These are phyloP conservation scores for Leccinum barrowsii DNA, from an alignment of 768 basidiomycete genomes.

Conservation along the genomic window DNA sequence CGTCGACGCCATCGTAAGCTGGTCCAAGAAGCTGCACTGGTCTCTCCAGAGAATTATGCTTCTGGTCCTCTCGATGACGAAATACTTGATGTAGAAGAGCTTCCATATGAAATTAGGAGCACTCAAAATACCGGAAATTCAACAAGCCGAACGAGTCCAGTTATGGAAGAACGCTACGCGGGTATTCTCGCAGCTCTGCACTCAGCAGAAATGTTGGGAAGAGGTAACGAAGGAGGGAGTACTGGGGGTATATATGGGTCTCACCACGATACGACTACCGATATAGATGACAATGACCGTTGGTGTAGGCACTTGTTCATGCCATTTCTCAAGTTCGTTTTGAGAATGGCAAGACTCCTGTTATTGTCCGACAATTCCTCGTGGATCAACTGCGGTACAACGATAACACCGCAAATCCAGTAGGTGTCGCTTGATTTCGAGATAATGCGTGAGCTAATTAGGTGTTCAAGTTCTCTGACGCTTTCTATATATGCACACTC, in stretches of 20 bases:
- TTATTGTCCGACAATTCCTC: conserved; percentile 81
- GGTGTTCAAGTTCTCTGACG: conserved; percentile 74
- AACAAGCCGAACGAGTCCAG: not conserved
- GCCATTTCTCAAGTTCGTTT: conserved; percentile 86
- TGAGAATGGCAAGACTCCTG: conserved; percentile 80
- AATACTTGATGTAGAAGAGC: conserved; percentile 14
- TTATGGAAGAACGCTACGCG: conserved; percentile 28
- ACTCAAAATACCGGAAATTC: not conserved
- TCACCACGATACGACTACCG: conserved; percentile 8
- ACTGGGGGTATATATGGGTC: conserved; percentile 29
- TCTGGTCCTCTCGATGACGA: conserved; percentile 24
- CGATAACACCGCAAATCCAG: conserved; percentile 88
- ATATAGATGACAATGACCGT: conserved; percentile 7
- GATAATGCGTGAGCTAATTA: conserved; percentile 1
- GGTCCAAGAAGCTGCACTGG: conserved; percentile 14
- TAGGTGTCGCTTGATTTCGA: conserved; percentile 37
- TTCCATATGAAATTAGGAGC: conserved; percentile 1
- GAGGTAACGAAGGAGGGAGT: conserved; percentile 22
- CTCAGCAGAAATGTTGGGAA: conserved; percentile 8
- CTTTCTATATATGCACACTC: conserved; percentile 83
- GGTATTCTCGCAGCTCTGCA: conserved; percentile 26
- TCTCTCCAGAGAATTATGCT: conserved; percentile 6
- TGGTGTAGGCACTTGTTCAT: conserved; percentile 63
- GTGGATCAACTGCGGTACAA: conserved; percentile 93
- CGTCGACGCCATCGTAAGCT: conserved; percentile 28